These are phyloP conservation scores for Amborella trichopoda DNA, from an alignment of 164 flowering plant genomes.

Conservation along the genomic window DNA sequence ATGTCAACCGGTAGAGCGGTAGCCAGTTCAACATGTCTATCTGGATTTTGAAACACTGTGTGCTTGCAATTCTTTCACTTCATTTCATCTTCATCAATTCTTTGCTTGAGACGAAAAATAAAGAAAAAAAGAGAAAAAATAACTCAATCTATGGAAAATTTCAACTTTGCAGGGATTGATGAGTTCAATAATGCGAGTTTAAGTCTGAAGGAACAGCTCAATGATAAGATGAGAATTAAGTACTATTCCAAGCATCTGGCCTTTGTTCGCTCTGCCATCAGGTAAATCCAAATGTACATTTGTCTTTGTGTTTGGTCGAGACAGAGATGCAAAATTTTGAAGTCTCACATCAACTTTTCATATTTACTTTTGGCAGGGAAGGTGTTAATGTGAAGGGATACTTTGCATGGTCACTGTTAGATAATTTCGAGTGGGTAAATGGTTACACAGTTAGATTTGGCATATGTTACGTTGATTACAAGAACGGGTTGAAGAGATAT, in stretches of 20 bases:
- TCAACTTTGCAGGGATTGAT: constrained; percentile 13
- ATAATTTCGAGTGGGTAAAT: constrained; percentile 30
- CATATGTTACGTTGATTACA: constrained; percentile 18
- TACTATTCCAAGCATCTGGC: constrained; percentile 28
- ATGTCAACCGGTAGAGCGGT: no score
- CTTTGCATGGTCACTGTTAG: constrained; percentile 35
- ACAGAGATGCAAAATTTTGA: neutral
- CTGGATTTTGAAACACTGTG: no score
- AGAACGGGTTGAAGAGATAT: constrained; percentile 20
- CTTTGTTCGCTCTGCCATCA: constrained; percentile 15
- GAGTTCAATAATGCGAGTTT: constrained; percentile 20
- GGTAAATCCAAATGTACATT: constrained; percentile 6
- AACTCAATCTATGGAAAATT: no score
- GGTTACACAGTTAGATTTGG: constrained; percentile 27
- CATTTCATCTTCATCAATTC: no score
- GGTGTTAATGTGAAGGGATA: constrained; percentile 31
- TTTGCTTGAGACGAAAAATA: no score
- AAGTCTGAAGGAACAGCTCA: constrained; percentile 19
- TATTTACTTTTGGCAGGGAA: constrained; percentile 10
- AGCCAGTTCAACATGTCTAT: no score
- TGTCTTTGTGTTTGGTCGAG: neutral
- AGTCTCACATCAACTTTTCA: neutral
- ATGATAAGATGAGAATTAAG: constrained; percentile 24
- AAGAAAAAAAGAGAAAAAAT: no score
- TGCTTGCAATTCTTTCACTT: no score